Percentiles rank a stretch among this genome's conserved stretches.
phyloP scores from a whole-genome alignment of 163 green algal genomes.

The Scenedesmus sp. region DNA sequence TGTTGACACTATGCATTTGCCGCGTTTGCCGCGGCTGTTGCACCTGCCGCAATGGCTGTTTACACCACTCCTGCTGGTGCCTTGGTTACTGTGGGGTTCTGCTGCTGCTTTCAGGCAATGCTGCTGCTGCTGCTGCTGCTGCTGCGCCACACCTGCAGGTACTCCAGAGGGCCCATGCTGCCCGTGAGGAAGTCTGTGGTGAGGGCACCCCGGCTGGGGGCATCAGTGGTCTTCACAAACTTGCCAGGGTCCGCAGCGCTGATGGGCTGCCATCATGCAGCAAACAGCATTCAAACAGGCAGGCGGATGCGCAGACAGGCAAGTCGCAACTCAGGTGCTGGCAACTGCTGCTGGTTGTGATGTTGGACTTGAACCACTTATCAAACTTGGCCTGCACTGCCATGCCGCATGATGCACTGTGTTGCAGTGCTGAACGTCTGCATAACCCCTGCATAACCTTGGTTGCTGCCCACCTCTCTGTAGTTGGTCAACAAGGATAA shows the following conservation, averaged over 20 bases:
- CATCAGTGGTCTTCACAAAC: constrained; percentile 45
- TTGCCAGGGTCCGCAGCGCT: background rate
- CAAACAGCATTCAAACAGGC: background rate
- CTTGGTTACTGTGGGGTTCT: background rate
- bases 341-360: background rate
- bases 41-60: background rate
- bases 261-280: constrained; percentile 29
- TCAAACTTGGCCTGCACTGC: background rate
- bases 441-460: background rate
- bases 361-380: no score
- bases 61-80: background rate
- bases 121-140: constrained; percentile 31
- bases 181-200: constrained; percentile 51
- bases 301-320: background rate
- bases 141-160: constrained; percentile 36
- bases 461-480: constrained; percentile 57
- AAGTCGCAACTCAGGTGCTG: no score
- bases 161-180: constrained; percentile 26
- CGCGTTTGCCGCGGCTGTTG: background rate
- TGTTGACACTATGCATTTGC: background rate
- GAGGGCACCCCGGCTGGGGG: constrained; percentile 48
- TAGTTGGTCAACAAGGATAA: constrained; percentile 85
- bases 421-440: background rate
- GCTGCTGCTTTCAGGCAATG: background rate
- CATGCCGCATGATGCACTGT: background rate